Base-by-base conservation (phyloP, 2,329 filamentous ascomycete species). In the Aureobasidium melanogenum region DNA sequence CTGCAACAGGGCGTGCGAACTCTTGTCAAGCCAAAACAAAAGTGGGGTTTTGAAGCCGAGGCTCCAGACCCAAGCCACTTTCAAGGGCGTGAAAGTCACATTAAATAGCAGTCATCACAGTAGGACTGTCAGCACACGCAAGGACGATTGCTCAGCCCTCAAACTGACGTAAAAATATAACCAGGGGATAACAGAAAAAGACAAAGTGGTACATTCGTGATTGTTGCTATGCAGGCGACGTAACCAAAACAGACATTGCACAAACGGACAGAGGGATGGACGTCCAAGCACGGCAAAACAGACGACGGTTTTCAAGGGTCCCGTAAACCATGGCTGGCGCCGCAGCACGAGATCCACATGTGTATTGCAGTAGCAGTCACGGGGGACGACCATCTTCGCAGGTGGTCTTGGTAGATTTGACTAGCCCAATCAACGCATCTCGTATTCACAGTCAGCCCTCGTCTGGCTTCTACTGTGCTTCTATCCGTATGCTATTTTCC, bases 341-440 rank as follows among this genome's bases (percentile, higher is more conserved):
- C 48, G 48, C 9, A 15, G 50, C 50, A 39, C 44, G 36, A 34
- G 34, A 50, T 50, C 46, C 46, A 50, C 46, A 24, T 30, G 30
- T 41, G 10, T 36, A 36, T 54, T 54, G 50, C 36, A 38, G 32
- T 30, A 38, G 15, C 34, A 54, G 50, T 54, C 50, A 54, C 36
- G 50, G 50, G 47, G 50, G 50, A 54, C 50, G 36, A 41, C 50
- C 52, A 32, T 56, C 26, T 55, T 22, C 5, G 32, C 32, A 36
- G 32, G 15, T 43, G 15, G 51, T 57, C 28, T 46, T 57, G 39
- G 52, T 57, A 57, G 41, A 57, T 57, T 57, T 57, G 39, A 57
- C 41, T 57, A 57, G 54, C 28, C 52, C 5, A 26, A 56, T 56
- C 52, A 56, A 56, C 52, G 39, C 52, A 56, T 57, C n/a, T n/a